phyloP scores from a whole-genome alignment of 345 rosid species.

The Physaria fendleri region DNA sequence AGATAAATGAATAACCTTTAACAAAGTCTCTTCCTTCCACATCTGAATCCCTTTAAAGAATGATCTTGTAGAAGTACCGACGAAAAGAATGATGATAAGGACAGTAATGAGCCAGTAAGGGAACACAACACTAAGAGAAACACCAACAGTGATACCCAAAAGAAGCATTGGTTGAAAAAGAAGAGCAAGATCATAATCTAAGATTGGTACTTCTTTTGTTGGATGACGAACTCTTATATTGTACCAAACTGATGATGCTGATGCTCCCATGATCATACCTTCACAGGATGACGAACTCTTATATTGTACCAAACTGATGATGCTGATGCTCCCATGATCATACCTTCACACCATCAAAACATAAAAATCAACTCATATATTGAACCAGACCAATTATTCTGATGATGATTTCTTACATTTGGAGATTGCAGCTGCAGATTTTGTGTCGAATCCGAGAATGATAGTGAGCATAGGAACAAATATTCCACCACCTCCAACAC shows the following conservation, averaged over 20 bases:
- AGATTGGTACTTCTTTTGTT: conserved; percentile 73
- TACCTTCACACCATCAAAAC: neutral
- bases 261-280: conserved; percentile 99
- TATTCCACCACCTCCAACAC: conserved; percentile 97
- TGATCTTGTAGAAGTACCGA: conserved; percentile 88
- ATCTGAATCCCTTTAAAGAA: conserved; percentile 61
- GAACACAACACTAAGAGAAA: conserved; percentile 81
- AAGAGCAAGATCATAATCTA: conserved; percentile 86
- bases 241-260: conserved; percentile 91
- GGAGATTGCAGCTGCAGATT: conserved; percentile 95
- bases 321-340: conserved; percentile 56
- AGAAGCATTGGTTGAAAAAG: conserved; percentile 92
- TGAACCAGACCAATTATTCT: too few relatives aligned
- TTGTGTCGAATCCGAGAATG: conserved; percentile 82
- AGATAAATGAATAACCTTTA: conserved; percentile 42
- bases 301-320: conserved; percentile 94
- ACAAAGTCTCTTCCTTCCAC: conserved; percentile 88
- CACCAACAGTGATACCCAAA: conserved; percentile 90
- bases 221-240: conserved; percentile 83
- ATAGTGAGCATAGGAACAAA: conserved; percentile 96
- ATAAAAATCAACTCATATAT: neutral
- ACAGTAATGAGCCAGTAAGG: conserved; percentile 96
- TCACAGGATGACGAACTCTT: conserved; percentile 76
- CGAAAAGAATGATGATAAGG: conserved; percentile 77
- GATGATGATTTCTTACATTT: conserved; percentile 43